These are phyloP conservation scores for Diplotaxis tenuifolia DNA, from an alignment of 345 rosid species.

Conservation along the genomic window DNA sequence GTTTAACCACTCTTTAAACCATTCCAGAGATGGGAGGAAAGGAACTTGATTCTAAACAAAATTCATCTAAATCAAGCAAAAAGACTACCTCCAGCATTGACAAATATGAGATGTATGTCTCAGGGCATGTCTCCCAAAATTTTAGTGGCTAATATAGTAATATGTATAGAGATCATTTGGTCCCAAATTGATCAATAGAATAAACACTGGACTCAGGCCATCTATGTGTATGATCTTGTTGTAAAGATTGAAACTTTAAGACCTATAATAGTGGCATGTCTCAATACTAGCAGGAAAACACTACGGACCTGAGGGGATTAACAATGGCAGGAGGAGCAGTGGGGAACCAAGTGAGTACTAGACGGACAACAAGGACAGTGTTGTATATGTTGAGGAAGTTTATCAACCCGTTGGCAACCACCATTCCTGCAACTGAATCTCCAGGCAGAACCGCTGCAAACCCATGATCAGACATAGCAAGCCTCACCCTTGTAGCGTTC, in stretches of 20 bases:
- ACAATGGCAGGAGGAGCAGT: constrained; percentile 93
- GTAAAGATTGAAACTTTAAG: background rate
- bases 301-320: constrained; percentile 74
- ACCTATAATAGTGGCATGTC: background rate
- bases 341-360: constrained; percentile 97
- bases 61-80: no score
- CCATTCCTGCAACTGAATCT: constrained; percentile 82
- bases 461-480: constrained; percentile 48
- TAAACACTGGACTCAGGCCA: no score
- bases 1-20: background rate
- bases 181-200: no score
- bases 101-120: no score
- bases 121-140: no score
- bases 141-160: no score
- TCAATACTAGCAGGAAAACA: background rate
- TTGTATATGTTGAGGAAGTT: constrained; percentile 85
- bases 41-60: no score
- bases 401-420: constrained; percentile 76
- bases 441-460: constrained; percentile 91
- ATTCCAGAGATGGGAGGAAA: no score
- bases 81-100: no score
- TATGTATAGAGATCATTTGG: no score
- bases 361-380: constrained; percentile 71
- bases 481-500: constrained; percentile 36
- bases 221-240: background rate